Evolutionary conservation across 2,329 filamentous ascomycete genomes (phyloP), one percentile per base, ranked within the genome.

Genomic region (Stromatinia cepivora): DNA sequence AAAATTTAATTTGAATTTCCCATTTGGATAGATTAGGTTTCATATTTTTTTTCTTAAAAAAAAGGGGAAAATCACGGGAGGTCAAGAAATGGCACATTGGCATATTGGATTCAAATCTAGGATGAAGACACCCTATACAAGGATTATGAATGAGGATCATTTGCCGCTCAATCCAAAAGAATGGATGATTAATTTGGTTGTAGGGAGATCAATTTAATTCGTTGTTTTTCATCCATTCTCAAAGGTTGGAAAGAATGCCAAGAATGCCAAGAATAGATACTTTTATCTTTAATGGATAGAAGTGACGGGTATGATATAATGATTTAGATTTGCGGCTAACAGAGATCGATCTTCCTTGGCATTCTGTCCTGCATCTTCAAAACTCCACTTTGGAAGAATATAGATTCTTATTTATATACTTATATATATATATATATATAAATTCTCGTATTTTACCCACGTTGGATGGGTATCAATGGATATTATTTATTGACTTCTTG

Each of bases 11-110:
- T 64, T 10, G 28, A 52, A 39, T n/a, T 52, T 52, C 28, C 28
- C 1, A 52, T 20, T 36, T n/a, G 13, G 22, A 10, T 10, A 36
- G 34, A 52, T 64, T n/a, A 34, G 46, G 61, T 64, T 52, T 64
- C 61, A 52, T 0, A 64, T 20, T 64, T 39, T 0, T 13, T n/a
- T n/a, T n/a, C n/a, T n/a, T n/a, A n/a, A n/a, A 42, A 42, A 42
- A 42, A 36, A 50, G 45, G 61, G 61, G 61, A 42, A 64, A 34
- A 46, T 25, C 54, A 58, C 34, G 54, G 34, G n/a, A 17, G n/a
- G 25, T 39, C 22, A 58, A 58, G 54, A 58, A 58, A 39, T 58
- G 22, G 34, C 54, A 56, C 20, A 31, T 56, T 56, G 53, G 22
- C 28, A 39, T 39, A 10, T 8, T 10, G 3, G 7, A 34, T 34